Conservation (phyloP, 495 filamentous ascomycete species). For the Massariosphaeria phaeospora region DNA sequence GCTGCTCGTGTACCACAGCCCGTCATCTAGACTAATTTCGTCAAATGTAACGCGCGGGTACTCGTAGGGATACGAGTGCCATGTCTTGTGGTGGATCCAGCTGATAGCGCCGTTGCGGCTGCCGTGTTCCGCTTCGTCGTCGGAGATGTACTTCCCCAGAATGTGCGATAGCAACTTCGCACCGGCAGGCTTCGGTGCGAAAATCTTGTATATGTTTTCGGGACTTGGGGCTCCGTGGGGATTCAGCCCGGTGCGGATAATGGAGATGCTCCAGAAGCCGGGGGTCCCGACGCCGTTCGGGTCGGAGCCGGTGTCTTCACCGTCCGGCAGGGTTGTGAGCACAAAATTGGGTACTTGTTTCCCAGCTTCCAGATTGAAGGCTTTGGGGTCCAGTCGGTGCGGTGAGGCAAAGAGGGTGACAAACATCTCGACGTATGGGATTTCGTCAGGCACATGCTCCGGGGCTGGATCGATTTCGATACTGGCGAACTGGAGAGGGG, state of each 20-base stretch:
- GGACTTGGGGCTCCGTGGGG: slow-evolving; percentile 44
- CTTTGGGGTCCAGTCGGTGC: slow-evolving; percentile 57
- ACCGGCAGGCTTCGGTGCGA: slow-evolving; percentile 68
- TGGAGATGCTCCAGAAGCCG: slow-evolving; percentile 84
- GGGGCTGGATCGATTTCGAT: slow-evolving; percentile 54
- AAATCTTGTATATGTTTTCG: slow-evolving; percentile 95
- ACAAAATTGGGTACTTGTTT: slow-evolving; percentile 61
- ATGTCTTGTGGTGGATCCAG: slow-evolving; percentile 72
- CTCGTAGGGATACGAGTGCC: slow-evolving; percentile 80
- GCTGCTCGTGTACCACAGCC: slow-evolving; percentile 84
- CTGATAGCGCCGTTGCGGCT: slow-evolving; percentile 50
- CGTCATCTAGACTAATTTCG: slow-evolving; percentile 60
- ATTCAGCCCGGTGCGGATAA: slow-evolving; percentile 59
- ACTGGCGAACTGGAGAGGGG: slow-evolving; percentile 70
- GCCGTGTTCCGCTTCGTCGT: slow-evolving; percentile 28
- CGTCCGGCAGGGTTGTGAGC: slow-evolving; percentile 72
- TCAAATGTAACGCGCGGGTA: slow-evolving; percentile 84
- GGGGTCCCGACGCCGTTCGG: slow-evolving; percentile 60
- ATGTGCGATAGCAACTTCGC: slow-evolving; percentile 55
- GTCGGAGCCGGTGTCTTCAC: slow-evolving; percentile 48
- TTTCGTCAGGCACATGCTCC: slow-evolving; percentile 55
- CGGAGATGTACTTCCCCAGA: slow-evolving; percentile 40
- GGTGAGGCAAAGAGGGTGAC: slow-evolving; percentile 86
- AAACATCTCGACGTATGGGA: slow-evolving; percentile 77
- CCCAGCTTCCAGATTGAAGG: slow-evolving; percentile 59